These are phyloP conservation scores for Thermothelomyces thermophilus DNA, from an alignment of 2,329 filamentous ascomycete genomes.

Conservation along the genomic window DNA sequence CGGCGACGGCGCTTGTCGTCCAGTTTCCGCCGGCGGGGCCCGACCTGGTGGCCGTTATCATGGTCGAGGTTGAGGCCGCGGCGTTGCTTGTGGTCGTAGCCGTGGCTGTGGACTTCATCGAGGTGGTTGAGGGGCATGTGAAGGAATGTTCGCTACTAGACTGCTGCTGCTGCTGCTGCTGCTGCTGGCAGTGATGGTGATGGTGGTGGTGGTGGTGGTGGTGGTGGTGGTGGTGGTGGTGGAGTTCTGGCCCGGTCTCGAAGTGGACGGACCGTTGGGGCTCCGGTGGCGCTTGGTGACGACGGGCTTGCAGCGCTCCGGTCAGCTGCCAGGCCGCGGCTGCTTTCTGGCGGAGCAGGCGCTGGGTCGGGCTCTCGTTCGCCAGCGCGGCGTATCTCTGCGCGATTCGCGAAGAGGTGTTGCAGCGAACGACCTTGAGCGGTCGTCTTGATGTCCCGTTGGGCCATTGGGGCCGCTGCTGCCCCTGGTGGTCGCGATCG, in stretches of 20 bases:
- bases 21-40: no score
- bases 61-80: no score
- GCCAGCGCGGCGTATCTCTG: slow-evolving; percentile 16
- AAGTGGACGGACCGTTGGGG: no score
- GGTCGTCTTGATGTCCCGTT: neutral
- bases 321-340: slow-evolving; percentile 34
- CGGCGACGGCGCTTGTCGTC: no score
- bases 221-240: neutral
- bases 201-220: neutral
- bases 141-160: neutral
- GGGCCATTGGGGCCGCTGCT: neutral
- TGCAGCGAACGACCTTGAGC: slow-evolving; percentile 16
- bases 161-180: neutral
- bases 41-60: no score
- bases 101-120: neutral
- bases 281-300: neutral
- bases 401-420: neutral
- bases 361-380: slow-evolving; percentile 36
- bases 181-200: neutral
- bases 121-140: neutral
- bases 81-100: neutral
- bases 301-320: slow-evolving; percentile 21
- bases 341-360: slow-evolving; percentile 37
- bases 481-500: slow-evolving; percentile 9
- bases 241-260: neutral